Evolutionary conservation across 345 rosid genomes (phyloP), one percentile per base, ranked within the genome.

Genomic region (Ricinus communis): DNA sequence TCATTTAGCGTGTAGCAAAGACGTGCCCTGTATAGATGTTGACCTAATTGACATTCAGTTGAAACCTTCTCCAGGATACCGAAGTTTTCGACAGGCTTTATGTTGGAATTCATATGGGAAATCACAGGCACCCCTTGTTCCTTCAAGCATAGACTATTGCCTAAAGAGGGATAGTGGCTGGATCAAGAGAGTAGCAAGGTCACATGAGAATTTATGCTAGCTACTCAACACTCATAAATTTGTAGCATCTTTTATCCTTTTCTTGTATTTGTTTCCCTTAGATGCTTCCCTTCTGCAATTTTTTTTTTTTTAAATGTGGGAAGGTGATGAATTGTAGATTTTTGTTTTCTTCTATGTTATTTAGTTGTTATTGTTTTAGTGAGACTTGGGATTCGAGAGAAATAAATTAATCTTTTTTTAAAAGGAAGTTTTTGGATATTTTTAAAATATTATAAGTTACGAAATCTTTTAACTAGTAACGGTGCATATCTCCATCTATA

Each of bases 91-190:
- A 49, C 79, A 80, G 79, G 86, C 84, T 27, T 53, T 89, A 73
- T 93, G 98, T 59, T 89, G 88, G 88, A 89, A 93, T 79, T 89
- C 98, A 4, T 91, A 88, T 64, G 98, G 98, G 15, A 89, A 87
- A 78, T 85, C 93, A 27, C 71, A 75, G 54, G 91, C 81, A 56
- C 96, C 93, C 8, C 49, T 93, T 75, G 76, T 86, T 70, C 98
- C 98, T 70, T 86, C 96, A n/a, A 84, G 85, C 77, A 86, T 93
- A 28, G 93, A 91, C 64, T 85, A 87, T 73, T 93, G 97, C 79
- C 70, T 91, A 62, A 81, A 83, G 67, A 85, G 83, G 31, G 80
- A 74, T 27, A 45, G 60, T 77, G 86, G 78, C 21, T 76, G 70
- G 1, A 68, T 82, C 45, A 79, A 75, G 66, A 78, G 87, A 77